A percentile compares a stretch with the other conserved stretches of the same genome.
Conservation (phyloP, 2,329 filamentous ascomycete genomes). For the Emericellopsis atlantica region DNA sequence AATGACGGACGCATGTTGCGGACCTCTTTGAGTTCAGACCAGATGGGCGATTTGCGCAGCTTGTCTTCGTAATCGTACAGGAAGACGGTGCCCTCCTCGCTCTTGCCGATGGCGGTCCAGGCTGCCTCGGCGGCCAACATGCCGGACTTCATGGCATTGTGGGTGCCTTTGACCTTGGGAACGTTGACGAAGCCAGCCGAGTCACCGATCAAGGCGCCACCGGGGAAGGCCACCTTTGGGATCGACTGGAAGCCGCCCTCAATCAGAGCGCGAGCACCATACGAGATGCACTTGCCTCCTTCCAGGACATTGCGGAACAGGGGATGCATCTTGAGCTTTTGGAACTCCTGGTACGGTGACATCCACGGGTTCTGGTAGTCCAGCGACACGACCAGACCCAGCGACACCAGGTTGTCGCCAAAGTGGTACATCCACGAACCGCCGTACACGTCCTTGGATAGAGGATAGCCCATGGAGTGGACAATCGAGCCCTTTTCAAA, state of each 20-base stretch:
- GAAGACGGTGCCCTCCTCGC: slow-evolving; percentile 62
- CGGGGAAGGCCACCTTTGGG: slow-evolving; percentile 91
- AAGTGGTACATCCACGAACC: slow-evolving; percentile 99
- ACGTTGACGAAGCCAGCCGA: slow-evolving; percentile 95
- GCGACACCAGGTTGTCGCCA: slow-evolving; percentile 86
- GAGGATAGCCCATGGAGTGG: slow-evolving; percentile 87
- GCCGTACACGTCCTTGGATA: slow-evolving; percentile 82
- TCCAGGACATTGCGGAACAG: slow-evolving; percentile 77
- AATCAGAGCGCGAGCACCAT: slow-evolving; percentile 80
- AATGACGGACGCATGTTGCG: slow-evolving; percentile 97
- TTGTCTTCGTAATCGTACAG: slow-evolving; percentile 89
- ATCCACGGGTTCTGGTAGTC: slow-evolving; percentile 97
- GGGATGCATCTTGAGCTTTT: slow-evolving; percentile 98
- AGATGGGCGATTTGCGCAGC: slow-evolving; percentile 75
- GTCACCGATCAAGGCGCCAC: slow-evolving; percentile 89
- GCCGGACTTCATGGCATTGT: slow-evolving; percentile 94
- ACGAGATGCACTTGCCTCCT: slow-evolving; percentile 94
- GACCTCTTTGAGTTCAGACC: slow-evolving; percentile 88
- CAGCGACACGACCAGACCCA: slow-evolving; percentile 83
- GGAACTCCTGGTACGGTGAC: slow-evolving; percentile 90
- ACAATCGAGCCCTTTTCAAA: slow-evolving; percentile 76
- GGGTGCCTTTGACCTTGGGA: slow-evolving; percentile 96
- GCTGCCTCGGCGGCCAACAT: slow-evolving; percentile 93
- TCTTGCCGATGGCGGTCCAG: slow-evolving; percentile 55
- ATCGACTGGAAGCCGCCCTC: slow-evolving; percentile 98